Evolutionary conservation across 2,329 filamentous ascomycete species (phyloP).

Genomic region (Pseudopithomyces maydicus): DNA sequence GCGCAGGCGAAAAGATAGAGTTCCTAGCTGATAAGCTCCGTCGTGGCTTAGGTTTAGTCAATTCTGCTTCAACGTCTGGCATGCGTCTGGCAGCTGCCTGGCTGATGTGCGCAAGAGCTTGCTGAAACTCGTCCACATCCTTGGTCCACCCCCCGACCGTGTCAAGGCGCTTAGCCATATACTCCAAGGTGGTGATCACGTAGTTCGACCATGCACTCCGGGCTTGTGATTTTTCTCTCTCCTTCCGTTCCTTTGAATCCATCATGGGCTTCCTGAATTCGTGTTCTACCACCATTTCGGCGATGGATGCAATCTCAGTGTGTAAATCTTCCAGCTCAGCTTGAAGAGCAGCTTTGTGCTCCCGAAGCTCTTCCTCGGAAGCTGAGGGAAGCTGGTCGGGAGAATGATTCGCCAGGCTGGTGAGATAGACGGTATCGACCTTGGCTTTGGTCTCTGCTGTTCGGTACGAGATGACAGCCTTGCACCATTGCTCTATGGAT

Average conservation of each 20-base stretch:
- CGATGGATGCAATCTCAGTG: slow-evolving; percentile 70
- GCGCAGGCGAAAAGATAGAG: slow-evolving; percentile 33
- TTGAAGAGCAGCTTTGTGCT: slow-evolving; percentile 60
- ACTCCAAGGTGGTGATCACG: slow-evolving; percentile 48
- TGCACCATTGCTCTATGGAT: slow-evolving; percentile 61
- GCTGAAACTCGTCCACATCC: slow-evolving; percentile 34
- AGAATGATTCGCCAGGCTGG: slow-evolving; percentile 28
- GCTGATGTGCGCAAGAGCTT: slow-evolving; percentile 36
- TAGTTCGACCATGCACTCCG: slow-evolving; percentile 51
- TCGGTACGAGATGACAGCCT: slow-evolving; percentile 47
- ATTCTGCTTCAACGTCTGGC: slow-evolving; percentile 19
- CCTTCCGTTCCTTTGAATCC: slow-evolving; percentile 41
- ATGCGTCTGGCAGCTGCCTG: slow-evolving; percentile 31
- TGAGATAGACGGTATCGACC: slow-evolving; percentile 61
- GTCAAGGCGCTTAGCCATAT: slow-evolving; percentile 46
- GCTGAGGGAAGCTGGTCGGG: slow-evolving; percentile 12
- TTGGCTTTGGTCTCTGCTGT: slow-evolving; percentile 49
- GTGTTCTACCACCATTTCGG: slow-evolving; percentile 73
- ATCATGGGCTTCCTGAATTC: slow-evolving; percentile 68
- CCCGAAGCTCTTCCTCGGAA: slow-evolving; percentile 51
- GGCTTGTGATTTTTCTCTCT: slow-evolving; percentile 40
- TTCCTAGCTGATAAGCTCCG: slow-evolving; percentile 29
- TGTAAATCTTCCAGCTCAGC: slow-evolving; percentile 72
- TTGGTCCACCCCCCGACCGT: slow-evolving; percentile 29
- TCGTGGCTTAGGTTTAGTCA: slow-evolving; percentile 21